Base-by-base conservation (phyloP, 176 grass and related monocot genomes). In the Phoenix roebelenii region DNA sequence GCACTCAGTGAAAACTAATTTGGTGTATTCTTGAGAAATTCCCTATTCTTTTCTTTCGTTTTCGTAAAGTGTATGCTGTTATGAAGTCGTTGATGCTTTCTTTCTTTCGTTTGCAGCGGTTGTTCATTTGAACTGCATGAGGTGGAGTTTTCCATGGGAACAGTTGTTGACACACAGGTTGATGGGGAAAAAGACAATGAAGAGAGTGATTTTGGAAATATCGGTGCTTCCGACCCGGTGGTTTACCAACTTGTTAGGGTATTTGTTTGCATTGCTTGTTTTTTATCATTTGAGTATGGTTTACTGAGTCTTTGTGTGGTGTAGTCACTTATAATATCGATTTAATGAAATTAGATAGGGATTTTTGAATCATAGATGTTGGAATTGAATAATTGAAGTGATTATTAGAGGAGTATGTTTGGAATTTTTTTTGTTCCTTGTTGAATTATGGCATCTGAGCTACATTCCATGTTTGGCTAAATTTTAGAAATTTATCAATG, bases 231-330 rank as follows among this genome's bases (percentile, higher is more conserved):
- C 3, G 72, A 85, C 79, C 84, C 93, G 28, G 74, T 97, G 61
- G 76, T 97, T 69, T 97, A 97, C 79, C 93, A 91, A 70, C 78
- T 97, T 75, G 93, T 97, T 80, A 81, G 93, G 78, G 93, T 97
- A 88, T 79, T 51, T 67, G 67, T 26, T 64, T 58, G 50, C 55
- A 66, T 59, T 25, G 39, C 16, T 70, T 64, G 55, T 18, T 61
- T 5, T 50, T 77, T 50, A 48, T 17, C 17, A 18, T 50, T 74
- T n/a, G n/a, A 58, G 48, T 22, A 56, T 19, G 16, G 49, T 50
- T 61, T 49, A 26, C 24, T 20, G 23, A 6, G 35, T 77, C 51
- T 64, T 30, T 61, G 62, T 57, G 16, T 59, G 75, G 53, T 70
- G 23, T 14, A 58, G 22, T 61, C 9, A 68, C 52, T 60, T 55